Conservation (phyloP, 2,329 filamentous ascomycete species). For the Alternaria sp. region DNA sequence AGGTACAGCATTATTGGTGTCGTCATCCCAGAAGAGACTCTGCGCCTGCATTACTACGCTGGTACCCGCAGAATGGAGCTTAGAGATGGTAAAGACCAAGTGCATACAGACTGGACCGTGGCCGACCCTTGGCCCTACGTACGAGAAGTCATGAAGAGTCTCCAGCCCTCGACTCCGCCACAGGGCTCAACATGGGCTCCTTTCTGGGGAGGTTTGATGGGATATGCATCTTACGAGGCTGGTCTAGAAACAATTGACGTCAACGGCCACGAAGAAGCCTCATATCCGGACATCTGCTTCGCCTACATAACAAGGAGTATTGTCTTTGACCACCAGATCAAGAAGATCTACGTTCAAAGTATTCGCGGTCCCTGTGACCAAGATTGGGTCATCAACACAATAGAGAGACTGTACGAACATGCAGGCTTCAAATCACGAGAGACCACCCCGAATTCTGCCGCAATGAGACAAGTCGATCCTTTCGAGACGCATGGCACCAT, state of each 20-base stretch:
- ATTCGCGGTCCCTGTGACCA: constrained; percentile 56
- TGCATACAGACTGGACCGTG: constrained; percentile 35
- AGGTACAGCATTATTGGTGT: constrained; percentile 78
- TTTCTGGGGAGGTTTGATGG: constrained; percentile 85
- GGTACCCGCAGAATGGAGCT: constrained; percentile 35
- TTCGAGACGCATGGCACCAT: constrained; percentile 39
- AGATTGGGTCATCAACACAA: constrained; percentile 55
- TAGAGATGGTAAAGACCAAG: constrained; percentile 34
- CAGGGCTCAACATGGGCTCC: constrained; percentile 52
- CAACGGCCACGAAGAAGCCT: constrained; percentile 46
- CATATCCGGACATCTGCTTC: constrained; percentile 72
- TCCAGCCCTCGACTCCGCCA: constrained; percentile 38
- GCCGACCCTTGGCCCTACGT: constrained; percentile 50
- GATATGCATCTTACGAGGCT: constrained; percentile 84
- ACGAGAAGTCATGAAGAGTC: constrained; percentile 46
- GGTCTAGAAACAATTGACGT: constrained; percentile 69
- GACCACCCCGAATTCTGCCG: constrained; percentile 38
- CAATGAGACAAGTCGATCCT: constrained; percentile 32
- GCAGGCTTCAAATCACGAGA: constrained; percentile 36
- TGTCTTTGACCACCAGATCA: constrained; percentile 73
- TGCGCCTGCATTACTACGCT: constrained; percentile 46
- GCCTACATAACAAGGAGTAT: constrained; percentile 79
- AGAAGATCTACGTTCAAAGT: constrained; percentile 70
- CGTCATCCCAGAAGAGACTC: constrained; percentile 60
- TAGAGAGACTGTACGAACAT: constrained; percentile 39